A percentile compares a stretch with the other conserved stretches of the same genome.
phyloP scores from a whole-genome alignment of 495 filamentous ascomycete genomes.

The Penicillium macrosclerotiorum region DNA sequence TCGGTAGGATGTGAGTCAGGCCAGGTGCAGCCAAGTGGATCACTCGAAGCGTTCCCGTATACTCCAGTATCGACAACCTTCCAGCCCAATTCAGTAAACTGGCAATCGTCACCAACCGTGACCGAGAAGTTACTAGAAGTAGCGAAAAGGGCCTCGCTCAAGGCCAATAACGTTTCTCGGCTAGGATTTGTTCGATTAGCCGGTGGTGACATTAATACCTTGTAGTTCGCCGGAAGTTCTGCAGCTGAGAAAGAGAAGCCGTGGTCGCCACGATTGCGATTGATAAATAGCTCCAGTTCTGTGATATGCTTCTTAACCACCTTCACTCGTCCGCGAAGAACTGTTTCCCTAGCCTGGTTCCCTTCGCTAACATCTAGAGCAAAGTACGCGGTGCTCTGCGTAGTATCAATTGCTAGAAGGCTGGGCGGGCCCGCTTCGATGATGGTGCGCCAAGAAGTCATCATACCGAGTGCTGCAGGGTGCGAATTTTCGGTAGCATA shows the following conservation, averaged over 20 bases:
- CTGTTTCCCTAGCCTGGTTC: not conserved
- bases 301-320: conserved; percentile 4
- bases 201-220: conserved; percentile 1
- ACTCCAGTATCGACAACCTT: conserved; percentile 7
- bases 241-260: conserved; percentile 8
- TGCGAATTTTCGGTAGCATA: conserved; percentile 10
- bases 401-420: conserved; percentile 13
- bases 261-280: conserved; percentile 10
- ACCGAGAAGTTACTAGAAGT: conserved; percentile 2
- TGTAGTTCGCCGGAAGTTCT: conserved; percentile 6
- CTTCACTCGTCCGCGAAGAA: conserved; percentile 3
- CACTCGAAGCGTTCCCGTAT: conserved; percentile 1
- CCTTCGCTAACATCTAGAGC: conserved; percentile 6
- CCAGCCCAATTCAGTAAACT: conserved; percentile 9
- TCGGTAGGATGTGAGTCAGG: conserved; percentile 5
- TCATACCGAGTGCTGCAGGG: conserved; percentile 7
- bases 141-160: conserved; percentile 1
- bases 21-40: conserved; percentile 7
- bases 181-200: conserved; percentile 1
- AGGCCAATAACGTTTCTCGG: not conserved
- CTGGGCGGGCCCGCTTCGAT: not conserved
- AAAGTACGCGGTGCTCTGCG: conserved; percentile 7
- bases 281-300: conserved; percentile 10
- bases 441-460: conserved; percentile 11
- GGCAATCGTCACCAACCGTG: conserved; percentile 1